A percentile compares a stretch with the other conserved stretches of the same genome.
phyloP scores from a whole-genome alignment of 495 filamentous ascomycete genomes.

The Thermothielavioides terrestris region DNA sequence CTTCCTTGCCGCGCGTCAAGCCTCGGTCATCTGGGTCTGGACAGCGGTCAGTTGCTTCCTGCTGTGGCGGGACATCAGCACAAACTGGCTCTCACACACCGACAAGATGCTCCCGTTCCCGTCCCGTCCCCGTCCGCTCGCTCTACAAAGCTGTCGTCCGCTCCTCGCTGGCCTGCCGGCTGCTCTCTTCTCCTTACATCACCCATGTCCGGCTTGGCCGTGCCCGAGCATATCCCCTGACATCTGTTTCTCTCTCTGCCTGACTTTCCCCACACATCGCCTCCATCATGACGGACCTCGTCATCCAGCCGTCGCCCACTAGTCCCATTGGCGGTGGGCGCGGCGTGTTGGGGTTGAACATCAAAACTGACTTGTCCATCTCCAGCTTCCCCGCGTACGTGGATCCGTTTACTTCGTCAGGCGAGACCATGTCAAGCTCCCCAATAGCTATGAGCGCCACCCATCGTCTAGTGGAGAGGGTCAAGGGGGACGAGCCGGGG shows the following conservation, averaged over 20 bases:
- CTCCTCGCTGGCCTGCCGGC: not conserved
- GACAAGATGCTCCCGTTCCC: conserved; percentile 2
- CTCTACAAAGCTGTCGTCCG: not conserved
- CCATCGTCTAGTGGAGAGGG: conserved; percentile 28
- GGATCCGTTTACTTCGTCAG: conserved; percentile 31
- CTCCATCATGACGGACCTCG: conserved; percentile 19
- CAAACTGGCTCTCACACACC: not conserved
- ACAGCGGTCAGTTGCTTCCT: conserved; percentile 12
- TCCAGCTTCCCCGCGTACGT: conserved; percentile 34
- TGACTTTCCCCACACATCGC: not conserved
- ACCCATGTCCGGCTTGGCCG: not conserved
- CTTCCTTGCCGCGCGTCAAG: conserved; percentile 12
- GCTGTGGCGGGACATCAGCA: conserved; percentile 1
- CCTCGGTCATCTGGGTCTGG: conserved; percentile 12
- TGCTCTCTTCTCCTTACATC: not conserved
- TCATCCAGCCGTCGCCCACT: conserved; percentile 4
- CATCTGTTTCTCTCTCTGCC: not conserved
- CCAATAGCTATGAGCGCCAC: conserved; percentile 17
- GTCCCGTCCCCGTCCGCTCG: not conserved
- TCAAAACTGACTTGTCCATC: conserved; percentile 37
- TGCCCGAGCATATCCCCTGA: not conserved
- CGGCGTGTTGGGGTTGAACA: conserved; percentile 28
- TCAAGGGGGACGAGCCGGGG: conserved; percentile 20
- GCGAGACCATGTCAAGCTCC: conserved; percentile 27
- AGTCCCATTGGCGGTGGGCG: conserved; percentile 18